Evolutionary conservation across 768 basidiomycete genomes (phyloP), one percentile per base, ranked within the genome.

Genomic region (Naganishia friedmannii): DNA sequence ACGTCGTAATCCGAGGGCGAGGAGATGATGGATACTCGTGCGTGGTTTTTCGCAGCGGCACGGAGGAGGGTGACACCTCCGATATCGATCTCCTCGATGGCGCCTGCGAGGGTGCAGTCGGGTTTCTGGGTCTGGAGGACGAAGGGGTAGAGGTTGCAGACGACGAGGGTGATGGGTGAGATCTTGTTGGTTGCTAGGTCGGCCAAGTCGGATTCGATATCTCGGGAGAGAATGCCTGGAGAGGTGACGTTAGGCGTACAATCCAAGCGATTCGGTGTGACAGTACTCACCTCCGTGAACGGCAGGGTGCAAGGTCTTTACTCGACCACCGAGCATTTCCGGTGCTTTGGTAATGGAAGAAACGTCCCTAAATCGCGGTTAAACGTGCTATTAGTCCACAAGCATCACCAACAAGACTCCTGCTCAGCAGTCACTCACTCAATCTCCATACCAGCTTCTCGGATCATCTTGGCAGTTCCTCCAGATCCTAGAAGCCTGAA

Each of bases 121-220:
- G 93, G 91, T 65, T 82, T 80, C 75, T 89, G 87, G 0, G 94
- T 86, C 57, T 94, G 96, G 26, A 88, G 87, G 37, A 90, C 87
- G 84, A 99, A 99, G 0, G 96, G 96, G 84, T 99, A 98, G 65
- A 99, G 88, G 81, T 99, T 99, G 88, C 96, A 99, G 72, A 96
- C 93, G 69, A 99, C 95, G 83, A 99, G 90, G 68, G 90, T 88
- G 83, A 98, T 97, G 72, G 91, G 91, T 7, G 90, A 87, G 82
- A 99, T 98, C 70, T 84, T 84, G 77, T 95, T 93, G 8, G 88
- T 84, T 32, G 86, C 83, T 65, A 98, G 86, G 80, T 99, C 96
- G 66, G 86, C 84, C 73, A 93, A 86, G 82, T 99, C 96, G 12
- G 92, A 92, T 4, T 90, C 87, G 73, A 93, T 95, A 65, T 89